phyloP scores from a whole-genome alignment of 2,329 filamentous ascomycete species.

The Fusarium tuaranense region DNA sequence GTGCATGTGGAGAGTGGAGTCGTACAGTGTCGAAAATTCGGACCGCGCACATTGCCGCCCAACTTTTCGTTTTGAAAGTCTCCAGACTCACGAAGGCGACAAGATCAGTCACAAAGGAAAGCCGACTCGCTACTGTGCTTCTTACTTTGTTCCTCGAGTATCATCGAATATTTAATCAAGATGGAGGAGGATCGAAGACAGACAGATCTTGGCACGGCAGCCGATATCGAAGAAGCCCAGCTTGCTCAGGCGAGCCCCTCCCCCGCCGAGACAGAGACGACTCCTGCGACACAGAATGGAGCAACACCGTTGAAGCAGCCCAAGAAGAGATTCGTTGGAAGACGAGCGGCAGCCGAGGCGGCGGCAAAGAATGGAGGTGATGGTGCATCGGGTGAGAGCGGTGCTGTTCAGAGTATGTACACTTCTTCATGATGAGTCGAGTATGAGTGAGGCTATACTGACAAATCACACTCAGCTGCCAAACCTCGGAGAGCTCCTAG shows the following conservation, averaged over 20 bases:
- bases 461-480: conserved; percentile 64
- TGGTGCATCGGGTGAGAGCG: conserved; percentile 42
- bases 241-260: conserved; percentile 47
- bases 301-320: conserved; percentile 74
- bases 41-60: conserved; percentile 31
- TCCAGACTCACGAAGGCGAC: neutral
- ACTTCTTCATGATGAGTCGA: conserved; percentile 2
- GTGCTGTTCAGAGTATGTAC: conserved; percentile 63
- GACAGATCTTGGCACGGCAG: conserved; percentile 76
- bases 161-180: neutral
- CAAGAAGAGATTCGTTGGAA: conserved; percentile 91
- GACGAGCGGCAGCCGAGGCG: conserved; percentile 77
- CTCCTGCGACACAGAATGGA: conserved; percentile 47
- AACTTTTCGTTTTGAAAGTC: conserved; percentile 32
- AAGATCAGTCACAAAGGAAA: neutral
- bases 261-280: conserved; percentile 28
- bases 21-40: conserved; percentile 35
- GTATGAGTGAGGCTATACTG: conserved; percentile 22
- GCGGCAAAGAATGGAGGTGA: conserved; percentile 57
- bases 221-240: conserved; percentile 69
- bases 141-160: neutral
- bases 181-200: conserved; percentile 84
- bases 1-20: conserved; percentile 32
- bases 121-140: neutral
- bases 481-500: conserved; percentile 79